phyloP scores from a whole-genome alignment of 768 basidiomycete species.

The Phaeolepiota aurea region DNA sequence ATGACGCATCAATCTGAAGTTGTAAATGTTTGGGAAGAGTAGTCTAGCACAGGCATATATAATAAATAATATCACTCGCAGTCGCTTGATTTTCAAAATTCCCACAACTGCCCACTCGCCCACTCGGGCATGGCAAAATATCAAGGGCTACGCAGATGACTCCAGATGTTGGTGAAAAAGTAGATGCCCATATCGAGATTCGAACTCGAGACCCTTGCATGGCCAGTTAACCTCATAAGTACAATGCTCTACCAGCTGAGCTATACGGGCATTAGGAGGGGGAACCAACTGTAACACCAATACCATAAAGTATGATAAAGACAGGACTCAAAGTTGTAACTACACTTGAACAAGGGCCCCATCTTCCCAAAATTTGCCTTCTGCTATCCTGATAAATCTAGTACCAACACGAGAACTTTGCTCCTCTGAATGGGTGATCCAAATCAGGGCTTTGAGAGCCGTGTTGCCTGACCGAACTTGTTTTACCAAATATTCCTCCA shows the following conservation, averaged over 20 bases:
- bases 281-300: too few relatives aligned
- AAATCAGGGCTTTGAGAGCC: slow-evolving; percentile 63
- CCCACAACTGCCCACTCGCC: not conserved
- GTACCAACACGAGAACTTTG: slow-evolving; percentile 72
- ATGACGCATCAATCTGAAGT: slow-evolving; percentile 85
- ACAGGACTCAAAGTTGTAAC: not conserved
- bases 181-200: slow-evolving; percentile 43
- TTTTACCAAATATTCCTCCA: slow-evolving; percentile 54
- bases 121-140: too few relatives aligned
- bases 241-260: slow-evolving; percentile 54
- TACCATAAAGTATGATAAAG: not conserved
- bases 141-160: too few relatives aligned
- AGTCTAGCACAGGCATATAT: not conserved
- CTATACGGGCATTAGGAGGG: slow-evolving; percentile 32
- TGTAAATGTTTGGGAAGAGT: slow-evolving; percentile 48
- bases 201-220: slow-evolving; percentile 55
- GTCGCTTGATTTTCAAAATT: not conserved
- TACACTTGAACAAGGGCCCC: not conserved
- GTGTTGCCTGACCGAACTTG: slow-evolving; percentile 41
- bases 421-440: slow-evolving; percentile 86
- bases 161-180: too few relatives aligned
- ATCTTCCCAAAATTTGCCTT: slow-evolving; percentile 36
- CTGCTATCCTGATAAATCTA: slow-evolving; percentile 45
- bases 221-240: slow-evolving; percentile 43
- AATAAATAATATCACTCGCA: too few relatives aligned